These are phyloP conservation scores for Saturnispora zaruensis DNA, from an alignment of 805 yeast genomes.

Conservation along the genomic window DNA sequence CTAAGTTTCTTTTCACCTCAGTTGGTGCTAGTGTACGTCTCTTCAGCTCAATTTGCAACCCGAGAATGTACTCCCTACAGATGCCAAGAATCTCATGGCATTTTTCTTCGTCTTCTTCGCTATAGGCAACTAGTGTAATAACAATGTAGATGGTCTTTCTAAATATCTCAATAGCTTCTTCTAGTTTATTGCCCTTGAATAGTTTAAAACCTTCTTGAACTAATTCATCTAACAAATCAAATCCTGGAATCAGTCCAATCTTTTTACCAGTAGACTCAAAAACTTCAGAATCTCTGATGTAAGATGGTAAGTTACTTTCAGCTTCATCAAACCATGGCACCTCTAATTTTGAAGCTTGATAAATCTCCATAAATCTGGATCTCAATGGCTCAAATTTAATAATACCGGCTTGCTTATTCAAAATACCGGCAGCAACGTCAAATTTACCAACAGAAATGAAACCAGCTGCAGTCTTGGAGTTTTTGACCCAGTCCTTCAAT, in stretches of 20 bases:
- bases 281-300: constrained; percentile 58
- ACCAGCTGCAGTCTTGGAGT: constrained; percentile 83
- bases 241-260: constrained; percentile 70
- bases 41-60: constrained; percentile 80
- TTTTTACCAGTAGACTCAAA: constrained; percentile 40
- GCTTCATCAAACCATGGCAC: constrained; percentile 63
- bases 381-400: constrained; percentile 83
- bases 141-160: constrained; percentile 71
- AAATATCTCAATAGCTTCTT: constrained; percentile 72
- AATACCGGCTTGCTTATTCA: constrained; percentile 83
- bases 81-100: constrained; percentile 61
- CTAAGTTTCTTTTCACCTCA: constrained; percentile 77
- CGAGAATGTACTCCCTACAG: constrained; percentile 86
- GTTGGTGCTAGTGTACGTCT: constrained; percentile 74
- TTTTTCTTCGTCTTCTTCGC: constrained; percentile 67
- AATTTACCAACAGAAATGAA: constrained; percentile 95
- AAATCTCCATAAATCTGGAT: constrained; percentile 73
- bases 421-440: constrained; percentile 89
- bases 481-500: constrained; percentile 73
- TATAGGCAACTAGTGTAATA: constrained; percentile 60
- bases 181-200: constrained; percentile 78
- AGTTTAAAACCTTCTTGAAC: constrained; percentile 69
- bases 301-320: constrained; percentile 45
- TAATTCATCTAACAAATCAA: constrained; percentile 50
- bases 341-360: constrained; percentile 68